These are phyloP conservation scores for Nicotiana paniculata DNA, from an alignment of 257 asterid genomes.

Conservation along the genomic window DNA sequence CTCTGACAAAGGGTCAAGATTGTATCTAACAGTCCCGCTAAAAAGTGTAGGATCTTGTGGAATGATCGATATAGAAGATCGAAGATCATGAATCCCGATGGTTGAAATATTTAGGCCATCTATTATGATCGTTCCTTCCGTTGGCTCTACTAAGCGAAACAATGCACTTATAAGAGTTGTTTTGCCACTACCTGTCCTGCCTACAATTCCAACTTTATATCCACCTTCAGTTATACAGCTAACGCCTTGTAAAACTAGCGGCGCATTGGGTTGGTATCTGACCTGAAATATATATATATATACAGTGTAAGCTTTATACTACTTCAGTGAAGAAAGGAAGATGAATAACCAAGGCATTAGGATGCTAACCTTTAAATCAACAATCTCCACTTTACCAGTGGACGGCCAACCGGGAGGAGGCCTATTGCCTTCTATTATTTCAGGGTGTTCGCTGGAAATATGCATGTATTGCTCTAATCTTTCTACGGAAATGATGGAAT, in stretches of 20 bases:
- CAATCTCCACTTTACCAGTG: constrained; percentile 22
- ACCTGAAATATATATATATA: constrained; percentile 17
- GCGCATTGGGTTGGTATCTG: constrained; percentile 16
- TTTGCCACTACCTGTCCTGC: constrained; percentile 39
- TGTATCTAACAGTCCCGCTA: constrained; percentile 22
- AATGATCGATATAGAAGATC: constrained; percentile 20
- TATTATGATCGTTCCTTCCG: constrained; percentile 23
- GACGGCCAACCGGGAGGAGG: constrained; percentile 25
- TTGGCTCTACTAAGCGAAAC: constrained; percentile 30
- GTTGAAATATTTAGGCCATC: constrained; percentile 20
- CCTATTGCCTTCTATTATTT: constrained; percentile 14
- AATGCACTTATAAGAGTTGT: constrained; percentile 26
- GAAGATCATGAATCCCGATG: constrained; percentile 23
- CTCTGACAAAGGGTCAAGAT: constrained; percentile 25
- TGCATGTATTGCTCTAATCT: constrained; percentile 29
- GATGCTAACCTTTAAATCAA: constrained; percentile 23
- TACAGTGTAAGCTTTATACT: neutral
- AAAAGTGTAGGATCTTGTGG: constrained; percentile 36
- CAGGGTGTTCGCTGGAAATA: constrained; percentile 30
- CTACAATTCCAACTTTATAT: constrained; percentile 31
- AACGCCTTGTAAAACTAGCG: constrained; percentile 29
- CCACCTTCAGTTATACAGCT: constrained; percentile 27
- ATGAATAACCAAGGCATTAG: neutral
- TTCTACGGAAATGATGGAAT: constrained; percentile 29
- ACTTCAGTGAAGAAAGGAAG: neutral